These are phyloP conservation scores for Spathaspora sp. DNA, from an alignment of 1,139 yeast genomes.

Conservation along the genomic window DNA sequence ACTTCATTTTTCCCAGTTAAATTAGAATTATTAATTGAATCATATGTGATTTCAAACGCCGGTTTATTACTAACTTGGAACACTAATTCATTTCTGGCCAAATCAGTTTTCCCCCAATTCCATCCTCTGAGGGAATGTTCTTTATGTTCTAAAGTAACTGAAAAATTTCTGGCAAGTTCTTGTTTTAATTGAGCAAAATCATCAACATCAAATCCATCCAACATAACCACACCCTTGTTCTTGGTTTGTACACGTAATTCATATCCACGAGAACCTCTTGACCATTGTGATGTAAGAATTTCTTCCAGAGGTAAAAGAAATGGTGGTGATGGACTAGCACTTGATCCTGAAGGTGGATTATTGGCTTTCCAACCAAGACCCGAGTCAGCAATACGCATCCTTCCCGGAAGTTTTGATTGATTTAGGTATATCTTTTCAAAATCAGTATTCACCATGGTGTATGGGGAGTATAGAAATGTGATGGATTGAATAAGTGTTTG, in stretches of 20 bases:
- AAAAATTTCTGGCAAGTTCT: slow-evolving; percentile 78
- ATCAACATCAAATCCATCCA: slow-evolving; percentile 88
- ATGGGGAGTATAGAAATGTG: background rate
- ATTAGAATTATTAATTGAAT: slow-evolving; percentile 80
- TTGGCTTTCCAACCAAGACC: slow-evolving; percentile 96
- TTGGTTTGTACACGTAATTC: slow-evolving; percentile 88
- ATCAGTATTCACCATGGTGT: slow-evolving; percentile 50
- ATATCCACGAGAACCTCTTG: slow-evolving; percentile 89
- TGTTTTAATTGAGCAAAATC: slow-evolving; percentile 80
- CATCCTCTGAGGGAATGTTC: slow-evolving; percentile 97
- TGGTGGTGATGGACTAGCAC: slow-evolving; percentile 57
- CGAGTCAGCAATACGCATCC: slow-evolving; percentile 90
- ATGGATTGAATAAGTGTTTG: background rate
- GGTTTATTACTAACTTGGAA: slow-evolving; percentile 89
- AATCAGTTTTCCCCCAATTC: slow-evolving; percentile 97
- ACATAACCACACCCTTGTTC: slow-evolving; percentile 78
- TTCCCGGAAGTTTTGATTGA: slow-evolving; percentile 80
- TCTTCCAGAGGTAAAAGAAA: slow-evolving; percentile 85
- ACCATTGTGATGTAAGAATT: slow-evolving; percentile 80
- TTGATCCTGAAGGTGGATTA: slow-evolving; percentile 21
- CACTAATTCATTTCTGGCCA: slow-evolving; percentile 87
- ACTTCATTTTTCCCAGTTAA: slow-evolving; percentile 92
- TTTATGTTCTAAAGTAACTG: slow-evolving; percentile 67
- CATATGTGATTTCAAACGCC: slow-evolving; percentile 85
- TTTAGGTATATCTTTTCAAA: slow-evolving; percentile 87